Base-by-base conservation (phyloP, 495 filamentous ascomycete species). In the Collariella sp. region DNA sequence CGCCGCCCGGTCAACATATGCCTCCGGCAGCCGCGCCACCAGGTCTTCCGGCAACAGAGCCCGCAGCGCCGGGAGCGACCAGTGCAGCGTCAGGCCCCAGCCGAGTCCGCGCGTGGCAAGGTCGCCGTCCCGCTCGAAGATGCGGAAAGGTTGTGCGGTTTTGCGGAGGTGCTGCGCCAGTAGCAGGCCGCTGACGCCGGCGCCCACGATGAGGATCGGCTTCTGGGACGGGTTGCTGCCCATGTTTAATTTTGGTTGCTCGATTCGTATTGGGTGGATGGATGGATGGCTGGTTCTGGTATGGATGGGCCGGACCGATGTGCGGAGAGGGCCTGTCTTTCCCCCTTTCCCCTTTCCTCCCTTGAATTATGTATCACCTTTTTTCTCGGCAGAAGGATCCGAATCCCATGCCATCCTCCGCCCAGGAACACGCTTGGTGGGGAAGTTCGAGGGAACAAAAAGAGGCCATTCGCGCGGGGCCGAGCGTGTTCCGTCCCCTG, bases 21-120 rank as follows among this genome's bases (percentile, higher is more conserved):
- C 68, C 56, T 80, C 75, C 0, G 76, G 74, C 12, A 83, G 66
- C 0, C 68, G 70, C 3, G 55, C 55, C 13, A 77, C 58, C 22
- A 81, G 51, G n/a, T 75, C 58, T 2, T 74, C 66, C 0, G 79
- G 80, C 6, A 83, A 68, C 9, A 82, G 59, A 11, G 69, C 57
- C 10, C 73, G 65, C 48, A 83, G 66, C 3, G 72, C 72, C 11
- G 75, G 67, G 11, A 82, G 67, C 26, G 74, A 72, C 78, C 77
- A 82, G 62, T 83, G 78, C 49, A 84, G 70, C 0, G 82, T 82
- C 11, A 84, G 62, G 1, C 79, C 80, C 80, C 81, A 83, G 53
- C 81, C 80, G 13, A 70, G 68, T 13, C 67, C 72, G 13, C 79
- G 75, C 7, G 73, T 69, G 15, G 65, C 54, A 9, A 74, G 54